Evolutionary conservation across 306 rosid genomes (phyloP).

Genomic region (Dalbergia cochinchinensis): DNA sequence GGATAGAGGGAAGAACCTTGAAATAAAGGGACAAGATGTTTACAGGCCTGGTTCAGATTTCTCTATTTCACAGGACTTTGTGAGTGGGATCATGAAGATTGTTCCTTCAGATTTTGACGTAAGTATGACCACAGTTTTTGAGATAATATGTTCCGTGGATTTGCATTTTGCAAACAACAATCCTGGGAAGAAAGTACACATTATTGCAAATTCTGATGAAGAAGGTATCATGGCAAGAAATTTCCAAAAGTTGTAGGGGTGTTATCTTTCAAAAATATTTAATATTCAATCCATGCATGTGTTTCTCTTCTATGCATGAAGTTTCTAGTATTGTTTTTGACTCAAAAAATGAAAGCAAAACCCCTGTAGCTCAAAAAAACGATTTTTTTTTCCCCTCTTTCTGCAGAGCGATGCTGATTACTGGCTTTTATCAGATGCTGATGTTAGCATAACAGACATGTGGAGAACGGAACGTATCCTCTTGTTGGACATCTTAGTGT

Average conservation of each 20-base stretch:
- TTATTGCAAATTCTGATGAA: conserved; percentile 11
- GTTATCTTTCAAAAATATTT: neutral
- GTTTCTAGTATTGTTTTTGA: conserved; percentile 23
- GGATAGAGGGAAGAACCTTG: conserved; percentile 62
- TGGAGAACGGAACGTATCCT: conserved; percentile 94
- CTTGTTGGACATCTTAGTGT: conserved; percentile 13
- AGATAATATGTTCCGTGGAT: conserved; percentile 37
- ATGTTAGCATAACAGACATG: conserved; percentile 90
- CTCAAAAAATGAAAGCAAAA: conserved; percentile 28
- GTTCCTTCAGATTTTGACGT: conserved; percentile 96
- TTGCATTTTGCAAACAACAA: conserved; percentile 12
- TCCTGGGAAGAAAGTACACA: neutral
- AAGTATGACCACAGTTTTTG: conserved; percentile 54
- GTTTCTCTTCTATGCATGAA: conserved; percentile 11
- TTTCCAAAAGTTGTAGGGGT: conserved; percentile 1
- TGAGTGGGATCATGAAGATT: conserved; percentile 95
- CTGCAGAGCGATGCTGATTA: conserved; percentile 89
- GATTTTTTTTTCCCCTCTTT: conserved; percentile 18
- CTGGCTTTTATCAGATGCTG: conserved; percentile 94
- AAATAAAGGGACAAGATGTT: conserved; percentile 65
- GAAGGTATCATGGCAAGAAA: conserved; percentile 11
- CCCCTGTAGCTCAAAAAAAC: conserved; percentile 37
- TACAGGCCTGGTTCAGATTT: conserved; percentile 60
- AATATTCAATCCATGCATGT: conserved; percentile 20
- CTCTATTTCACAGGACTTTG: conserved; percentile 71